These are phyloP conservation scores for Kodamaea sp. DNA, from an alignment of 1,139 yeast genomes.

Conservation along the genomic window DNA sequence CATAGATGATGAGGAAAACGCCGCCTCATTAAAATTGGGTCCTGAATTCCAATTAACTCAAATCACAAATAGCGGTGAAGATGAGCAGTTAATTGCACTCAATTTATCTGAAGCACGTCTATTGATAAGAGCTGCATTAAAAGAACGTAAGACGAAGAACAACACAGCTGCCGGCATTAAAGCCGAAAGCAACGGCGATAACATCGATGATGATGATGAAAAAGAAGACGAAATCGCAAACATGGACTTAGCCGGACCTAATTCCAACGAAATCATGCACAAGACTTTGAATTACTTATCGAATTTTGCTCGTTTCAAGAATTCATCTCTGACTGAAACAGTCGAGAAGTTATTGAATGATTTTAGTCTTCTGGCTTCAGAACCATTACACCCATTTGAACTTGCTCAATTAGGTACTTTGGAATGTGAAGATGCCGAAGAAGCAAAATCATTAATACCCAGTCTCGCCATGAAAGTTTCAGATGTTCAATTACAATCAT, in stretches of 20 bases:
- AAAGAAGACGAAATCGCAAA: constrained; percentile 63
- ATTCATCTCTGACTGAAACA: constrained; percentile 88
- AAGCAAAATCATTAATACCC: constrained; percentile 91
- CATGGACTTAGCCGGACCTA: constrained; percentile 66
- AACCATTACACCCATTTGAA: constrained; percentile 89
- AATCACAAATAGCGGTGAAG: constrained; percentile 74
- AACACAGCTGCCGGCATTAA: constrained; percentile 16
- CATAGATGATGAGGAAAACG: constrained; percentile 85
- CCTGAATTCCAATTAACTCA: constrained; percentile 87
- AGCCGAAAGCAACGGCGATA: constrained; percentile 19
- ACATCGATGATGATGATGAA: constrained; percentile 41
- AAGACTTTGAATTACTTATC: constrained; percentile 88
- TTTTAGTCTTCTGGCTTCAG: constrained; percentile 55
- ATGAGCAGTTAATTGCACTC: constrained; percentile 74
- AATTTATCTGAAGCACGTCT: constrained; percentile 87
- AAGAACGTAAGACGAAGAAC: constrained; percentile 62
- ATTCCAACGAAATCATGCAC: constrained; percentile 68
- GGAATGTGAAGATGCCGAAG: constrained; percentile 96
- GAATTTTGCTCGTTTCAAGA: constrained; percentile 84
- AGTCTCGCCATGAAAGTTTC: constrained; percentile 76
- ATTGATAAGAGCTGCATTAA: constrained; percentile 83
- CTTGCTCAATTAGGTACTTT: constrained; percentile 91
- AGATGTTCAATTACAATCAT: constrained; percentile 82
- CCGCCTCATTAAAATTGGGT: constrained; percentile 80
- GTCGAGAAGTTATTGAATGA: constrained; percentile 80